Conservation (phyloP, 257 asterid species). For the Solanum sejunctum region DNA sequence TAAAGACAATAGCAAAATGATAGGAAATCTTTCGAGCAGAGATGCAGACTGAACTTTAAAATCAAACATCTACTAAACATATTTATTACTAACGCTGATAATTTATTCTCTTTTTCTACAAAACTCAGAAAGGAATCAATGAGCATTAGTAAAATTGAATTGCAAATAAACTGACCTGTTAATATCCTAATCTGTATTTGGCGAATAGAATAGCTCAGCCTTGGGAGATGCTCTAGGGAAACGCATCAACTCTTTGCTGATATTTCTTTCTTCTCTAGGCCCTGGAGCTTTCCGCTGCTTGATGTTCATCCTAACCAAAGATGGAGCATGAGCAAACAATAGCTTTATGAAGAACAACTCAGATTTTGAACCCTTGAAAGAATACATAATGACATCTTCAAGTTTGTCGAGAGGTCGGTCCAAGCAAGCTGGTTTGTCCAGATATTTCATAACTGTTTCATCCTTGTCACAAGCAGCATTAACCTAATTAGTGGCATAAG, state of each 20-base stretch:
- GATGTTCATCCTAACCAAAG: not conserved
- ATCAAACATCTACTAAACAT: not conserved
- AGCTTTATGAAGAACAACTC: not conserved
- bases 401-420: not conserved
- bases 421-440: not conserved
- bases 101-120: too few relatives aligned
- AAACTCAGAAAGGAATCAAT: too few relatives aligned
- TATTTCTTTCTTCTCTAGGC: not conserved
- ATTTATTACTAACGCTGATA: not conserved
- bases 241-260: not conserved
- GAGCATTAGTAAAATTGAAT: too few relatives aligned
- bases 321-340: not conserved
- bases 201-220: not conserved
- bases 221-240: not conserved
- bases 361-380: not conserved
- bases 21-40: not conserved
- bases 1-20: not conserved
- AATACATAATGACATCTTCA: not conserved
- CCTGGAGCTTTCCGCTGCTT: not conserved
- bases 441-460: not conserved
- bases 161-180: too few relatives aligned
- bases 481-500: too few relatives aligned
- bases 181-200: not conserved
- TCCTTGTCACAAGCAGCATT: not conserved
- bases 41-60: not conserved